phyloP scores from a whole-genome alignment of 1,284 basidiomycete species.

The Malassezia psittaci region DNA sequence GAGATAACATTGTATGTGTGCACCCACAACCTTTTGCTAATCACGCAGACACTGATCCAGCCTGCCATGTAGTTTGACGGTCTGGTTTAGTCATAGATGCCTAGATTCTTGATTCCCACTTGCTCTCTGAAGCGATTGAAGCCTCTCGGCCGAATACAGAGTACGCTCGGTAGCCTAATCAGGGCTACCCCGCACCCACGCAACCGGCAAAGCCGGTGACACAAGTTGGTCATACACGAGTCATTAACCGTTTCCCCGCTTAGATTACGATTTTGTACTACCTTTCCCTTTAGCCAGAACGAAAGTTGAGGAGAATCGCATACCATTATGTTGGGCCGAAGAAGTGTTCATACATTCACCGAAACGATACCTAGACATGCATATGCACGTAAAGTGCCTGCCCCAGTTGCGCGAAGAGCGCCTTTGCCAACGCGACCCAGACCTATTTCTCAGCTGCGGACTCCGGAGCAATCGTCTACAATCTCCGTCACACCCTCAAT shows the following conservation, averaged over 20 bases:
- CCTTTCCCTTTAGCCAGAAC: too few species aligned
- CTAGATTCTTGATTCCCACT: too few species aligned
- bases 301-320: background rate
- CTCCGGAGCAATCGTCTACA: constrained; percentile 1
- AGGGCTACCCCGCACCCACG: too few species aligned
- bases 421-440: constrained; percentile 8
- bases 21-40: background rate
- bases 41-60: constrained; percentile 34
- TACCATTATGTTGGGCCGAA: background rate
- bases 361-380: background rate
- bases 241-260: too few species aligned
- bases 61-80: constrained; percentile 21
- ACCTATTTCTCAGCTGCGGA: constrained; percentile 3
- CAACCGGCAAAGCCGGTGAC: too few species aligned
- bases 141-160: too few species aligned
- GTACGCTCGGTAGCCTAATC: too few species aligned
- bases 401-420: background rate
- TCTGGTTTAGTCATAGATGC: background rate
- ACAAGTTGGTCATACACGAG: too few species aligned
- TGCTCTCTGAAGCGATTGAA: too few species aligned
- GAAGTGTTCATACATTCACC: constrained; percentile 5
- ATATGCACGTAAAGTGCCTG: background rate
- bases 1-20: constrained; percentile 38
- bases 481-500: background rate
- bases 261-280: too few species aligned